Base-by-base conservation (phyloP, 2,329 filamentous ascomycete species). In the Calonectria henricotiae region DNA sequence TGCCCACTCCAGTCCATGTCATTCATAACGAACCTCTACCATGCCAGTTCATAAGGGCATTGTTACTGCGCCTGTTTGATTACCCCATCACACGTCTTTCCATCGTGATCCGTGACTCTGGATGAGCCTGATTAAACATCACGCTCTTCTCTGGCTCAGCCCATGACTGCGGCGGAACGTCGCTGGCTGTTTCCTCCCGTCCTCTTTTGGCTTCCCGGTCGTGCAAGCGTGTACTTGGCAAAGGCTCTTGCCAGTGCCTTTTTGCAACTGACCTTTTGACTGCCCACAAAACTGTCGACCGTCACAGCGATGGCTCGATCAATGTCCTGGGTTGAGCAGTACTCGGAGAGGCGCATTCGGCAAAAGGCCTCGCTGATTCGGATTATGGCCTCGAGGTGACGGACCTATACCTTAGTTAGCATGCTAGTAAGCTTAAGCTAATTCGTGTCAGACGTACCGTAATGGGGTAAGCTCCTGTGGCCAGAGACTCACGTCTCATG, bases 311-410 rank as follows among this genome's bases (percentile, higher is more conserved):
- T 99, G 68, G 96, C 96, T 49, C 96, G 94, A 83, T 99, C 96
- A 77, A 99, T 98, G 80, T 99, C 96, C 70, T 93, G 90, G 1
- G 93, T 85, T 6, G 93, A 92, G 83, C 96, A 98, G 86, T 98
- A 98, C 75, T 99, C 96, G 0, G 94, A 96, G n/a, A 99, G 87
- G 15, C 96, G 93, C 96, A 99, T 99, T 79, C 97, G 96, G 83
- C 94, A 97, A 85, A 99, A 99, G 0, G 95, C 86, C 82, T 99
- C 96, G 68, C 92, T 92, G 79, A 97, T 97, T 79, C 96, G 94
- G 85, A 99, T 97, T 79, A 98, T 98, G 72, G 96, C 96, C 88
- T 99, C 96, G 39, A 99, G 87, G 85, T 99, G 96, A 86, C 96
- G 95, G 74, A 98, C 94, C 95, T 98, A 15, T 0, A n/a, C 27